Percentiles rank a stretch among this genome's conserved stretches.
Conservation (phyloP, 225 moss, liverwort and hornwort genomes). For the Thuidium tamariscinum region DNA sequence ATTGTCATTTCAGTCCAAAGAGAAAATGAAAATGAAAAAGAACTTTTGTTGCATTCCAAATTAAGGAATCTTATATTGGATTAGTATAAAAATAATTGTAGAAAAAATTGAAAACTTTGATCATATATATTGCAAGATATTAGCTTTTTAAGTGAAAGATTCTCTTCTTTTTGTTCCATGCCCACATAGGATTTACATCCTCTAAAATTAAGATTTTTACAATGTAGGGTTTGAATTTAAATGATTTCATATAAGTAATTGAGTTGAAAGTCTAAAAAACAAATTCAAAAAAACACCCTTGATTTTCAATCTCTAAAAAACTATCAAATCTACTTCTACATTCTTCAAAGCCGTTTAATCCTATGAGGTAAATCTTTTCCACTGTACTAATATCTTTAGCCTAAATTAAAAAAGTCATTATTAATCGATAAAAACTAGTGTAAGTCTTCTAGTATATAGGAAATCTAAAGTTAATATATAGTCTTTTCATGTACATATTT, state of each 20-base stretch:
- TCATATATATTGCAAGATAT: background rate
- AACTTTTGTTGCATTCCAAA: background rate
- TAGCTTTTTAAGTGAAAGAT: rapidly evolving
- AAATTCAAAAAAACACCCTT: too few species aligned
- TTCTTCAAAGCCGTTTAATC: background rate
- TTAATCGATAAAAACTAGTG: background rate
- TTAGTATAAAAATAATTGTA: background rate
- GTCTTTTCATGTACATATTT: background rate
- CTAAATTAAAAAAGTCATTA: background rate
- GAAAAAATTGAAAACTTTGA: background rate
- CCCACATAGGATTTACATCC: background rate
- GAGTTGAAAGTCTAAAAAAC: background rate
- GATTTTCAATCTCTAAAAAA: background rate
- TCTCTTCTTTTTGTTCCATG: background rate
- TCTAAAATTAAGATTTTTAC: background rate
- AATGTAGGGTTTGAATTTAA: too few species aligned
- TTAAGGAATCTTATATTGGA: background rate
- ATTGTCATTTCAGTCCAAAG: background rate
- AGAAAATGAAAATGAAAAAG: background rate
- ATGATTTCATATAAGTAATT: background rate
- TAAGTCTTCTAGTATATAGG: background rate
- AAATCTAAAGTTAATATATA: background rate
- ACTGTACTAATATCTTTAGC: background rate
- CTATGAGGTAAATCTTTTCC: background rate
- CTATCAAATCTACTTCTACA: background rate